Base-by-base conservation (phyloP, 2,329 filamentous ascomycete species). In the Bimuria novae-zelandiae region DNA sequence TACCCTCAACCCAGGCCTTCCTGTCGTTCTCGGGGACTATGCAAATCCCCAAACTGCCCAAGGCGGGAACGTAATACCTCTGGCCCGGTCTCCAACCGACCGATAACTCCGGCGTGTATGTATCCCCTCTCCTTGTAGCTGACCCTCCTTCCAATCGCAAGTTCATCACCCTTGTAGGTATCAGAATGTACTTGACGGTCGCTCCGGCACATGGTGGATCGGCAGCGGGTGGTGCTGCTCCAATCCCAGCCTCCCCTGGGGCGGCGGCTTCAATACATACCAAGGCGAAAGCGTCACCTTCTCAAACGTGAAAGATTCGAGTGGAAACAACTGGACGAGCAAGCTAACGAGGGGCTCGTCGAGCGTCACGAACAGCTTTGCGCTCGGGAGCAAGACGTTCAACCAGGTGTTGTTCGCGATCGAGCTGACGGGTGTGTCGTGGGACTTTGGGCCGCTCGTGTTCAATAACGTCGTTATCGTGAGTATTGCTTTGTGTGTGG, bases 51-150 rank as follows among this genome's bases (percentile, higher is more conserved):
- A 49, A 40, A 29, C 55, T 62, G 8, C 55, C 51, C 3, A 49
- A 60, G 43, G 71, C 71, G 7, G 75, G 65, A 0, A 68, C 62
- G 7, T 77, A 76, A 55, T 78, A 77, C 54, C 71, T 77, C 8
- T 77, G 74, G 75, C 75, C 75, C 1, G 75, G 75, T 1, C 69
- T 77, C 14, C 73, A 77, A 55, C 72, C 75, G 4, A 72, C 71
- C 1, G 74, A 75, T 51, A 67, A 67, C 46, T 71, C 64, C 16
- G 75, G 75, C n/a, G 40, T 42, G 40, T 42, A 42, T 42, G 40
- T 7, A 10, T 12, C 5, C 1, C 21, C 8, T 11, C 3, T n/a
- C 11, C 16, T 30, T 16, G 8, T 10, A n/a, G 10, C 40, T n/a
- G 6, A 4, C 11, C 3, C 21, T n/a, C 8, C 16, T 30, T 29